Conservation (phyloP, 305 asterid species). For the Fraxinus sp. region DNA sequence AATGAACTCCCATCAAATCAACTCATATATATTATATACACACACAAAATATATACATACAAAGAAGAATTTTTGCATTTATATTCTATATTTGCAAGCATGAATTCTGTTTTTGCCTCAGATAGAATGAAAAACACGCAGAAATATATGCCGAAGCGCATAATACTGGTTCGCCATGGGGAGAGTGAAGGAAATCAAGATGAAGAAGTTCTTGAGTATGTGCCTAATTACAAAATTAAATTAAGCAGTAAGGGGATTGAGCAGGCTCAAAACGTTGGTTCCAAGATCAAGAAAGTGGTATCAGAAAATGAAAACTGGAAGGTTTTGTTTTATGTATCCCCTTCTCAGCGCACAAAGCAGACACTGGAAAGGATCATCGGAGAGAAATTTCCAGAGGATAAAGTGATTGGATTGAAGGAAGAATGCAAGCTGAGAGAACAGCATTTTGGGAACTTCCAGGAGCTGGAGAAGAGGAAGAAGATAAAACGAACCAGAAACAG, state of each 20-base stretch:
- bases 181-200: conserved; percentile 44
- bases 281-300: conserved; percentile 26
- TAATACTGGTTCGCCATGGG: conserved; percentile 54
- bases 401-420: conserved; percentile 38
- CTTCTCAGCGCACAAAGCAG: conserved; percentile 35
- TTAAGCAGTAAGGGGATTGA: conserved; percentile 27
- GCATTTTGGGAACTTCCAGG: conserved; percentile 49
- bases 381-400: conserved; percentile 20
- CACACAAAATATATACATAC: background rate
- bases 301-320: conserved; percentile 29
- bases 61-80: background rate
- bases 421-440: conserved; percentile 54
- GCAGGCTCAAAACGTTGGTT: conserved; percentile 31
- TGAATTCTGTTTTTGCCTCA: background rate
- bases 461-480: conserved; percentile 39
- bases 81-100: background rate
- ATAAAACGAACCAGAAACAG: conserved; percentile 34
- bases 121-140: background rate
- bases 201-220: conserved; percentile 24
- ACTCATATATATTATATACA: background rate
- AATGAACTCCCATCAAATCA: background rate
- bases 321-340: conserved; percentile 44
- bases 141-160: conserved; percentile 39
- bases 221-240: conserved; percentile 42
- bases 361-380: conserved; percentile 38